Evolutionary conservation across 768 basidiomycete species (phyloP), one percentile per base, ranked within the genome.

Genomic region (Leccinellum albellum): DNA sequence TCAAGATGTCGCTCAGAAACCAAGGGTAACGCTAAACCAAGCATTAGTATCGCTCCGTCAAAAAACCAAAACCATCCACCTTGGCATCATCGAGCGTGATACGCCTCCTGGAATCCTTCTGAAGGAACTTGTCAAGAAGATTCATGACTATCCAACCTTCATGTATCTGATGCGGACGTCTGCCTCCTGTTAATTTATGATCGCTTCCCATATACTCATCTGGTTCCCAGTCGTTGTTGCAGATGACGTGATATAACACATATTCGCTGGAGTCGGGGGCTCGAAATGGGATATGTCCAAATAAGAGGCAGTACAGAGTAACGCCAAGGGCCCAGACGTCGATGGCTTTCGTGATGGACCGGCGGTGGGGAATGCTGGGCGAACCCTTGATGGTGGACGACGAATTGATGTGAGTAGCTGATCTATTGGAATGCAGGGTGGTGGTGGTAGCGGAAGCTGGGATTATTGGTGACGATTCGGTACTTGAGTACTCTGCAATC

Each of bases 281-380:
- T 29, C 77, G 75, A 72, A 94, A 98, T 2, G 96, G 96, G 2
- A 88, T 83, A 55, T 76, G 77, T 10, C 94, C 97, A 62, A 96
- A 98, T 2, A 98, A 80, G 47, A 98, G 82, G 68, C 94, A 96
- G 73, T 93, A 98, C 5, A 98, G 78, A 2, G 97, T 99, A 29
- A 98, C 89, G 23, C 97, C 97, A 3, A 99, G 81, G 0, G 97
- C 96, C 97, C 97, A 99, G 32, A 99, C 84, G 67, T 99, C 97
- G 68, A 98, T 96, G 4, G 93, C 87, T 70, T 94, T 93, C 40
- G 93, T 93, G 51, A 97, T 88, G 3, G 82, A 79, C 6, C 80
- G 84, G 56, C 65, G 76, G 52, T 59, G 69, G 6, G 55, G 61
- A 24, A 61, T 29, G 51, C 59, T 51, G 3, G 65, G 60, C 21